A percentile compares a stretch with the other conserved stretches of the same genome.
Conservation (phyloP, 2,329 filamentous ascomycete genomes). For the Lachnellula cervina region DNA sequence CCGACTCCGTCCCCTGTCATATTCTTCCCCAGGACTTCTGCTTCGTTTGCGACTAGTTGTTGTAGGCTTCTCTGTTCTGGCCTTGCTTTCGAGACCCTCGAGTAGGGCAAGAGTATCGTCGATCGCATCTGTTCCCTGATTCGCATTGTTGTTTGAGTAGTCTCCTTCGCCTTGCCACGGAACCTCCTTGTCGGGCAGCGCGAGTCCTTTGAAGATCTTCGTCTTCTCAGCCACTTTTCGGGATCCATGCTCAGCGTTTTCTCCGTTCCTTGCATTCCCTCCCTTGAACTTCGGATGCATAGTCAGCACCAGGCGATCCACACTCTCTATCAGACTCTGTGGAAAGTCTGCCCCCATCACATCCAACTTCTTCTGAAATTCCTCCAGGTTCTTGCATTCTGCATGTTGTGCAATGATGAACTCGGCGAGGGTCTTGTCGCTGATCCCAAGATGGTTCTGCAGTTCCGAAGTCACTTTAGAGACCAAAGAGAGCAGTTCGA, state of each 20-base stretch:
- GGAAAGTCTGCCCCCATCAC: slow-evolving; percentile 79
- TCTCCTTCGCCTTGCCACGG: slow-evolving; percentile 46
- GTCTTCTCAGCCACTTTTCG: slow-evolving; percentile 63
- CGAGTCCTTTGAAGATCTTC: slow-evolving; percentile 83
- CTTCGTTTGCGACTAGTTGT: slow-evolving; percentile 46
- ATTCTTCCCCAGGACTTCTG: slow-evolving; percentile 43
- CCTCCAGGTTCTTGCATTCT: slow-evolving; percentile 62
- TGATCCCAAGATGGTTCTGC: slow-evolving; percentile 87
- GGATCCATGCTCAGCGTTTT: slow-evolving; percentile 37
- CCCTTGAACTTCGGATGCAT: slow-evolving; percentile 88
- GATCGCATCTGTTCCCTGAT: slow-evolving; percentile 59
- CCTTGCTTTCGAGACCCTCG: slow-evolving; percentile 75
- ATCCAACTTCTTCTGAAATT: slow-evolving; percentile 73
- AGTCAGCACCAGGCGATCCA: slow-evolving; percentile 81
- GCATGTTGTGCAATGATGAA: slow-evolving; percentile 90
- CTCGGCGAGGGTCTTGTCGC: slow-evolving; percentile 91
- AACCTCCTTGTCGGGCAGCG: slow-evolving; percentile 73
- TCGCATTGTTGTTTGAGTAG: slow-evolving; percentile 30
- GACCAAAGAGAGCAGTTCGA: slow-evolving; percentile 90
- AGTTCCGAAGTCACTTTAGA: slow-evolving; percentile 92
- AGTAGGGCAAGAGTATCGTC: slow-evolving; percentile 90
- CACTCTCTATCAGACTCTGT: slow-evolving; percentile 79
- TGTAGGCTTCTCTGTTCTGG: slow-evolving; percentile 34
- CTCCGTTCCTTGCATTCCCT: slow-evolving; percentile 39
- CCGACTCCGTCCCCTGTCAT: slow-evolving; percentile 32